A percentile compares a stretch with the other conserved stretches of the same genome.
phyloP scores from a whole-genome alignment of 2,329 filamentous ascomycete genomes.

The Cadophora luteo-olivacea region DNA sequence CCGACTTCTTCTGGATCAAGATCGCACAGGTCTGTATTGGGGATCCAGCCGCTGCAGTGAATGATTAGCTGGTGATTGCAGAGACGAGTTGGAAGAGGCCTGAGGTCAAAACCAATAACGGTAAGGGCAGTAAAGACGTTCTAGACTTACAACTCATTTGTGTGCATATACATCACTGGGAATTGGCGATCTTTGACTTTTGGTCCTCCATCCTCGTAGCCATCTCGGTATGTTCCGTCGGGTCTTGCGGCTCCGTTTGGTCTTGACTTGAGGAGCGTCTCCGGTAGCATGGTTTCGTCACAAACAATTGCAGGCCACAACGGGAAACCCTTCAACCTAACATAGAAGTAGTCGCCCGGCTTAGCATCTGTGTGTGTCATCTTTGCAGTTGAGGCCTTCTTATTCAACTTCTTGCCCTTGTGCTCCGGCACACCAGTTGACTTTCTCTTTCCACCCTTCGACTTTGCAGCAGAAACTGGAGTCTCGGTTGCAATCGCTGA shows the following conservation, averaged over 20 bases:
- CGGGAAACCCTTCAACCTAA: constrained; percentile 92
- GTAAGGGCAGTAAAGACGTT: neutral
- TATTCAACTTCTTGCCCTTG: constrained; percentile 82
- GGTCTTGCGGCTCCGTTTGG: constrained; percentile 82
- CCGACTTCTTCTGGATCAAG: constrained; percentile 77
- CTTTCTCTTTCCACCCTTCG: constrained; percentile 65
- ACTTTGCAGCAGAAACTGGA: constrained; percentile 51
- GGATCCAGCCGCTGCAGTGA: constrained; percentile 79
- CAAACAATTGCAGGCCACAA: constrained; percentile 95
- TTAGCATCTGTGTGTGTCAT: constrained; percentile 78
- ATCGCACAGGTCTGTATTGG: constrained; percentile 81
- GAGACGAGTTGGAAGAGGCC: neutral
- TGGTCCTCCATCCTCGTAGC: constrained; percentile 88
- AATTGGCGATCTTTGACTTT: constrained; percentile 85
- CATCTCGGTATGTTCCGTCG: constrained; percentile 87
- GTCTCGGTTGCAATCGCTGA: constrained; percentile 46
- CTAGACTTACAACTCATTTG: constrained; percentile 91
- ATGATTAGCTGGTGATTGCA: neutral
- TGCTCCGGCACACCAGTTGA: constrained; percentile 70
- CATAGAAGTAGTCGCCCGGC: constrained; percentile 90
- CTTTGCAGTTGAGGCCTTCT: constrained; percentile 80
- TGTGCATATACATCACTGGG: constrained; percentile 92
- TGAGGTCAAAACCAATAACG: neutral
- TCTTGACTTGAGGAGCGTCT: constrained; percentile 75
- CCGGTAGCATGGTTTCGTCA: constrained; percentile 92